Percentiles rank a stretch among this genome's conserved stretches.
Conservation (phyloP, 169 alveolate genomes). For the Plasmodium ovale region DNA sequence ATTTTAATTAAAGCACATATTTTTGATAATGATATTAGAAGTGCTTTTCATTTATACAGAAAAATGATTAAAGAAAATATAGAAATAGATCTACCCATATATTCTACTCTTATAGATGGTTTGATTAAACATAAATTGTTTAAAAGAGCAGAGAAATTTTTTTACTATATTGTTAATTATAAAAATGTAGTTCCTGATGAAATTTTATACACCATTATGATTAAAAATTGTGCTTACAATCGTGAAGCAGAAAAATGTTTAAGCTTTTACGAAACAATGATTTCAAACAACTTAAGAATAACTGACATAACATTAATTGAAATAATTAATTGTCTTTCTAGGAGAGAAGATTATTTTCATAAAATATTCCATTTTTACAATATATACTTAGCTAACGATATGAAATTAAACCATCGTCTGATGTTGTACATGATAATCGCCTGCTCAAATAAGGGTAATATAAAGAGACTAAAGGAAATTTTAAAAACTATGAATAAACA, state of each 20-base stretch:
- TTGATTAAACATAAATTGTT: slow-evolving; percentile 76
- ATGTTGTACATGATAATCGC: slow-evolving; percentile 77
- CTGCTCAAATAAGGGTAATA: slow-evolving; percentile 81
- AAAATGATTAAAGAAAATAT: slow-evolving; percentile 88
- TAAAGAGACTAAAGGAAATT: slow-evolving; percentile 80
- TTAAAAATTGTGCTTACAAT: slow-evolving; percentile 82
- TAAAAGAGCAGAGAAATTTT: slow-evolving; percentile 86
- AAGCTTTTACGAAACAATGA: slow-evolving; percentile 85
- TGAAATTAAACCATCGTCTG: slow-evolving; percentile 76
- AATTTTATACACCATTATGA: slow-evolving; percentile 88
- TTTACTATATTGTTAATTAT: slow-evolving; percentile 86
- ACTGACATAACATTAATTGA: slow-evolving; percentile 87
- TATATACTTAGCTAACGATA: slow-evolving; percentile 84
- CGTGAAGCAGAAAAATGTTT: slow-evolving; percentile 88
- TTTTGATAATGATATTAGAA: slow-evolving; percentile 78
- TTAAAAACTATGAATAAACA: slow-evolving; percentile 69
- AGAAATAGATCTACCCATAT: slow-evolving; percentile 82
- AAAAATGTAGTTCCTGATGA: slow-evolving; percentile 88
- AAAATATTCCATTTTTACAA: slow-evolving; percentile 86
- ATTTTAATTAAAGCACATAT: slow-evolving; percentile 85
- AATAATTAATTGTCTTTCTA: slow-evolving; percentile 81
- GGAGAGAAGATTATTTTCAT: slow-evolving; percentile 77
- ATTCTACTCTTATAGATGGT: slow-evolving; percentile 87
- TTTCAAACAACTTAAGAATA: slow-evolving; percentile 78
- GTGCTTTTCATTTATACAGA: slow-evolving; percentile 85